A percentile compares a stretch with the other conserved stretches of the same genome.
Conservation (phyloP, 441 rosid genomes). For the Populus hybrid region DNA sequence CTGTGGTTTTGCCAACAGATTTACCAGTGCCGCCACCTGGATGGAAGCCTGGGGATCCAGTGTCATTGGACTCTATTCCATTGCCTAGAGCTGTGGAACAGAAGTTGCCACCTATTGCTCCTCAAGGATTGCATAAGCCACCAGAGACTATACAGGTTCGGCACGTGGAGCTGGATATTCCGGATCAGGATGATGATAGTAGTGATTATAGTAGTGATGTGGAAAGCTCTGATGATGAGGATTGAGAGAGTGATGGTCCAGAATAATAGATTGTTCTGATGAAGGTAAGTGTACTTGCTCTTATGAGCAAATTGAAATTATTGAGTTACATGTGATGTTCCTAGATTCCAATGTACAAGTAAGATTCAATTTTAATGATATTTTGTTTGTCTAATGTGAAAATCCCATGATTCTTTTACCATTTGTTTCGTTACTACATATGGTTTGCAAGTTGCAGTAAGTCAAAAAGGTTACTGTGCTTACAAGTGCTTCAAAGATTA, state of each 20-base stretch:
- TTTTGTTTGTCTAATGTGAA: neutral
- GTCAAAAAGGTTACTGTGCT: neutral
- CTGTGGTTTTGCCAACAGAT: conserved; percentile 67
- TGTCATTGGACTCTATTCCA: conserved; percentile 59
- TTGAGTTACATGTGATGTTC: neutral
- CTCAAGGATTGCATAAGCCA: conserved; percentile 55
- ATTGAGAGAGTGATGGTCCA: conserved; percentile 24
- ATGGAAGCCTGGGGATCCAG: conserved; percentile 90
- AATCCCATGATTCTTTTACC: neutral
- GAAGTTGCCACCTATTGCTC: conserved; percentile 39
- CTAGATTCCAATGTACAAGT: neutral
- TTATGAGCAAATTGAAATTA: neutral
- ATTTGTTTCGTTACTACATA: neutral
- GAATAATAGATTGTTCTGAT: neutral
- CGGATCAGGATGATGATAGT: conserved; percentile 70
- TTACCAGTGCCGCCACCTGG: conserved; percentile 83
- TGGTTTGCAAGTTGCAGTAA: neutral
- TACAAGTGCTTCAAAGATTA: neutral
- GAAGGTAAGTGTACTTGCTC: neutral
- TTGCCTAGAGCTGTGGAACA: conserved; percentile 49
- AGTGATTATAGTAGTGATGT: conserved; percentile 75
- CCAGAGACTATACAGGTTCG: conserved; percentile 75
- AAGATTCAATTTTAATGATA: neutral
- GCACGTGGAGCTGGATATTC: conserved; percentile 80
- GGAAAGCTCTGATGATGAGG: conserved; percentile 81